These are phyloP conservation scores for Truncatella angustata DNA, from an alignment of 2,329 filamentous ascomycete species.

Conservation along the genomic window DNA sequence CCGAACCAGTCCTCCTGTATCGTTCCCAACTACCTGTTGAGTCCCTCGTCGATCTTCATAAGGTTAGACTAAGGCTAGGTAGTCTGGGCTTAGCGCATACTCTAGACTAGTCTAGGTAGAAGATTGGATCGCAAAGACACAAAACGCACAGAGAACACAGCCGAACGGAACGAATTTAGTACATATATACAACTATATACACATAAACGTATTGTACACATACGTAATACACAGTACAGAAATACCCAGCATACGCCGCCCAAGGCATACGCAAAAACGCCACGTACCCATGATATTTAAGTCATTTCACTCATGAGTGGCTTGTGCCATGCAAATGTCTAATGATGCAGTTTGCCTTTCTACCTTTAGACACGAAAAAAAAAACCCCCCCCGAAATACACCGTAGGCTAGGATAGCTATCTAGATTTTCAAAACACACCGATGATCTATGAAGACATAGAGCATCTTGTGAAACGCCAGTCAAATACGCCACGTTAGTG, in stretches of 20 bases:
- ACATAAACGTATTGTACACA: background rate
- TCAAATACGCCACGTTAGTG: slow-evolving; percentile 18
- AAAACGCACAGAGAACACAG: slow-evolving; percentile 10
- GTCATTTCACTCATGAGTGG: slow-evolving; percentile 32
- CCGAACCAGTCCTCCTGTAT: too few species aligned
- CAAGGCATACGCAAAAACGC: slow-evolving; percentile 15
- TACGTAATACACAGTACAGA: slow-evolving; percentile 3
- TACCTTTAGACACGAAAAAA: slow-evolving; percentile 19
- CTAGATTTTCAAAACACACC: slow-evolving; percentile 17
- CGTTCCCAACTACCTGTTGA: too few species aligned
- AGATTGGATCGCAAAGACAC: background rate
- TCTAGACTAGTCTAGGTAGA: too few species aligned
- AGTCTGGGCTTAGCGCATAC: too few species aligned
- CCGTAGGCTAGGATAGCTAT: slow-evolving; percentile 16
- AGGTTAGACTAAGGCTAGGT: too few species aligned
- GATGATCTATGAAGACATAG: too few species aligned
- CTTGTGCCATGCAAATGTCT: slow-evolving; percentile 27
- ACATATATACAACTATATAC: slow-evolving; percentile 3
- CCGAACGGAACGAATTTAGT: slow-evolving; percentile 3
- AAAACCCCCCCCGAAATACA: slow-evolving; percentile 16
- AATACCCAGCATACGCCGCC: slow-evolving; percentile 14
- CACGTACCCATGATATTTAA: slow-evolving; percentile 15
- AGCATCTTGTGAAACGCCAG: too few species aligned
- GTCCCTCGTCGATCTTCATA: too few species aligned
- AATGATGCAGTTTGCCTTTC: slow-evolving; percentile 27